Percentiles rank a stretch among this genome's conserved stretches.
phyloP scores from a whole-genome alignment of 1,139 yeast species.

The Diutina neorugosa region DNA sequence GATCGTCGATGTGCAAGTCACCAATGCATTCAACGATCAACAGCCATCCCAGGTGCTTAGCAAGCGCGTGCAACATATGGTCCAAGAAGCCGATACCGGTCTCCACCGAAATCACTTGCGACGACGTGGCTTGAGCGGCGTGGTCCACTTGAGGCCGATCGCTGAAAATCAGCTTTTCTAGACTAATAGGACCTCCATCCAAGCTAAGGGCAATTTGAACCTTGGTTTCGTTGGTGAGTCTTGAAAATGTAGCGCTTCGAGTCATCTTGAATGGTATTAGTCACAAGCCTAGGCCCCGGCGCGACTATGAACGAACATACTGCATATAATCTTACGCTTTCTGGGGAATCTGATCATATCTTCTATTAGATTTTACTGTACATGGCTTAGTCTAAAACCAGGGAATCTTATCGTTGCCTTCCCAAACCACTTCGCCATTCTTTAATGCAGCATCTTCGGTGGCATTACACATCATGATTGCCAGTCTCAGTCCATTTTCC shows the following conservation, averaged over 20 bases:
- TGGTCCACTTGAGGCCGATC: conserved; percentile 30
- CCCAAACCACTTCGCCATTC: not conserved
- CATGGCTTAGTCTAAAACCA: not conserved
- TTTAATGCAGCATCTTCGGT: not conserved
- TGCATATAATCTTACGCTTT: not conserved
- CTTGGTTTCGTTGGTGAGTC: conserved; percentile 88
- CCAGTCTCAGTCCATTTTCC: conserved; percentile 2
- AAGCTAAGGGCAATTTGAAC: conserved; percentile 76
- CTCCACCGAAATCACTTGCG: conserved; percentile 68
- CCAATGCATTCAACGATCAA: conserved; percentile 81
- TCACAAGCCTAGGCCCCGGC: not conserved
- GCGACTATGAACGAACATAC: not conserved
- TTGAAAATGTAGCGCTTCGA: conserved; percentile 37
- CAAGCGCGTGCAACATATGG: conserved; percentile 95
- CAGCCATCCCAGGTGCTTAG: conserved; percentile 97
- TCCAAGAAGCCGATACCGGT: conserved; percentile 94
- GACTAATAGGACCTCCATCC: conserved; percentile 66
- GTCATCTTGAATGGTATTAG: not conserved
- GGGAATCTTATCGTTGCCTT: conserved; percentile 2
- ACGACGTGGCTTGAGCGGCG: conserved; percentile 39
- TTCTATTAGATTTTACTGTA: not conserved
- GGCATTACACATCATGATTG: not conserved
- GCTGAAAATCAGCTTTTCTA: conserved; percentile 43
- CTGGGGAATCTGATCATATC: not conserved
- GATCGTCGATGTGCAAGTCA: conserved; percentile 92